phyloP scores from a whole-genome alignment of 805 yeast genomes.

The Pichia pseudocactophila region DNA sequence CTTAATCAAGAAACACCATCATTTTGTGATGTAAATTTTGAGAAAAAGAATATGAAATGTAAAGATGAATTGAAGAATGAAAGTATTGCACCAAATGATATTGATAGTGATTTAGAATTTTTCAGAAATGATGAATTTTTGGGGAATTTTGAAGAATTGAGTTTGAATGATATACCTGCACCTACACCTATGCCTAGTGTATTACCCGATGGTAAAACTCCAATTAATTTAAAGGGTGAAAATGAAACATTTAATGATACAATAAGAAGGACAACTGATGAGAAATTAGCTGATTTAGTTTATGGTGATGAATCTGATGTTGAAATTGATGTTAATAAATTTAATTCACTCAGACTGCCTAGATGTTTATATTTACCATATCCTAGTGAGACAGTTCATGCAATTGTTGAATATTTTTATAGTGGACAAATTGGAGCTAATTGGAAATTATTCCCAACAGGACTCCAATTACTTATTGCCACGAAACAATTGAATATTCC shows the following conservation, averaged over 20 bases:
- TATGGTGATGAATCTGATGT: not conserved
- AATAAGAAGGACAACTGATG: not conserved
- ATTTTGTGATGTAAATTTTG: not conserved
- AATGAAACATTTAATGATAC: not conserved
- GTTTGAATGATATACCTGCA: not conserved
- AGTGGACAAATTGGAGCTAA: slow-evolving; percentile 74
- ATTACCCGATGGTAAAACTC: slow-evolving; percentile 17
- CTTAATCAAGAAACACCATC: not conserved
- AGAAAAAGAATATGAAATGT: not conserved
- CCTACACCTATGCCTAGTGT: slow-evolving; percentile 43
- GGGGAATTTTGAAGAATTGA: not conserved
- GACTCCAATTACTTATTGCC: slow-evolving; percentile 52
- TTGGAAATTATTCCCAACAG: slow-evolving; percentile 64
- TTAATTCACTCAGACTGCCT: slow-evolving; percentile 36
- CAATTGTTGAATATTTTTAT: slow-evolving; percentile 63
- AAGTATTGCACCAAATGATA: not conserved
- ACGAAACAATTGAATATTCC: slow-evolving; percentile 65
- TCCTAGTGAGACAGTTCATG: slow-evolving; percentile 49
- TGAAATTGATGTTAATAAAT: not conserved
- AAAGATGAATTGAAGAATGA: not conserved
- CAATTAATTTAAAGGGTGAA: not conserved
- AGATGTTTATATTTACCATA: slow-evolving; percentile 64
- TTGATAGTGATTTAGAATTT: not conserved
- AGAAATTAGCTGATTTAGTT: not conserved
- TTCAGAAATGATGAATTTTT: not conserved